Conservation (phyloP, 805 yeast species). For the Wickerhamomyces hampshirensis region DNA sequence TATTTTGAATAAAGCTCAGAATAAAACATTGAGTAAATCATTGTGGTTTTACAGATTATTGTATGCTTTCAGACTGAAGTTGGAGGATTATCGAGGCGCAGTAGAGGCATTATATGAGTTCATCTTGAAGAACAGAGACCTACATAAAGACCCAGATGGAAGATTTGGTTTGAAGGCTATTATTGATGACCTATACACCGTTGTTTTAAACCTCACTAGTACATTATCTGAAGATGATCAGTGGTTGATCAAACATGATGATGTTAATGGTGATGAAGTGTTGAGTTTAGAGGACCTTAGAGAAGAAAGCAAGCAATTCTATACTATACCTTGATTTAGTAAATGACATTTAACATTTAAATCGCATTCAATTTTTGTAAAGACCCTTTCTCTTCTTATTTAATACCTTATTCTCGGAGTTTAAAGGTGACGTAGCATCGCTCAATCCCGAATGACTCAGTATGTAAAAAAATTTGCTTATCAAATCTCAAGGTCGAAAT, state of each 20-base stretch:
- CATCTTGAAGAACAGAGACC: constrained; percentile 29
- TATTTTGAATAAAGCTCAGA: constrained; percentile 28
- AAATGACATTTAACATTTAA: too few species aligned
- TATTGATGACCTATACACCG: constrained; percentile 32
- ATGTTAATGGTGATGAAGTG: constrained; percentile 17
- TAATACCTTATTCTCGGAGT: too few species aligned
- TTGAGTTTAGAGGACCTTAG: constrained; percentile 15
- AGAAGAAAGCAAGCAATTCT: too few species aligned
- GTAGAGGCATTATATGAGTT: constrained; percentile 39
- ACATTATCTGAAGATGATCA: constrained; percentile 34
- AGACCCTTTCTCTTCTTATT: too few species aligned
- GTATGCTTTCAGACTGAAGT: constrained; percentile 45
- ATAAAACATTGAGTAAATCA: constrained; percentile 26
- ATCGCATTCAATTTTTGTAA: too few species aligned
- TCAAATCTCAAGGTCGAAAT: too few species aligned
- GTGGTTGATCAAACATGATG: constrained; percentile 33
- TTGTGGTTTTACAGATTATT: constrained; percentile 45
- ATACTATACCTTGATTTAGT: too few species aligned
- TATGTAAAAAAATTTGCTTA: constrained; percentile 4
- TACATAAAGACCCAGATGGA: constrained; percentile 1
- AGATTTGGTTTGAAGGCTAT: constrained; percentile 11
- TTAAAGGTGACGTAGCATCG: neutral
- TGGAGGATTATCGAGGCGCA: constrained; percentile 48
- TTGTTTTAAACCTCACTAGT: constrained; percentile 34
- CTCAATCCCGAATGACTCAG: constrained; percentile 2